phyloP scores from a whole-genome alignment of 2,329 filamentous ascomycete species.

The Clonostachys solani region DNA sequence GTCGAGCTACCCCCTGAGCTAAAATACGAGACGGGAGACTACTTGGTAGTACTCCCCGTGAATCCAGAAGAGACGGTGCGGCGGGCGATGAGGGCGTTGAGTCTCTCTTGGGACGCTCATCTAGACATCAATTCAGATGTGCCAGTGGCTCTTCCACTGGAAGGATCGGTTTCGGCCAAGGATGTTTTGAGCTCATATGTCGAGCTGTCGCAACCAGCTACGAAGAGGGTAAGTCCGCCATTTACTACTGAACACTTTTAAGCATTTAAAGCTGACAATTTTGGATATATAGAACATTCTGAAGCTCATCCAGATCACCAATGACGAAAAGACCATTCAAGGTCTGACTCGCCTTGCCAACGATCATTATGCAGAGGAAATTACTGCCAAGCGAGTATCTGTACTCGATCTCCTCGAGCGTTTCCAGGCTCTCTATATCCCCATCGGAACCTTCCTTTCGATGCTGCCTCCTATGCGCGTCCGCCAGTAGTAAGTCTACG shows the following conservation, averaged over 20 bases:
- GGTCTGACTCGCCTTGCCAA: constrained; percentile 23
- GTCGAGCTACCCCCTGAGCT: too few species aligned
- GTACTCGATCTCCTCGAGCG: constrained; percentile 59
- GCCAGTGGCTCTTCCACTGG: too few species aligned
- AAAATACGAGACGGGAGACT: too few species aligned
- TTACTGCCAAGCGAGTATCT: constrained; percentile 39
- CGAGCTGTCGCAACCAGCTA: constrained; percentile 64
- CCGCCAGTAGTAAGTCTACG: constrained; percentile 20
- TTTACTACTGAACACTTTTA: neutral
- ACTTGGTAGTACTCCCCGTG: too few species aligned
- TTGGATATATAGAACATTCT: neutral
- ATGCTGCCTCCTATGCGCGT: constrained; percentile 59
- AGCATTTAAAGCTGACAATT: neutral
- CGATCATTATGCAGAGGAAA: constrained; percentile 27
- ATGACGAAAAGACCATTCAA: constrained; percentile 21
- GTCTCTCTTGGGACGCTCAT: too few species aligned
- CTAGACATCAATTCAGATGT: too few species aligned
- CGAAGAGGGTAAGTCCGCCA: constrained; percentile 38
- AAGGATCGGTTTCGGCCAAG: too few species aligned
- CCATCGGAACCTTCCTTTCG: constrained; percentile 54
- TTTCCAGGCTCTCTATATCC: constrained; percentile 41
- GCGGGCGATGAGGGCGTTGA: too few species aligned
- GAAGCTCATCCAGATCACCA: constrained; percentile 4
- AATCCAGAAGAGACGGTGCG: too few species aligned
- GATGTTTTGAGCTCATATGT: constrained; percentile 23